phyloP scores from a whole-genome alignment of 129 eudicot genomes.

The Dittrichia graveolens region DNA sequence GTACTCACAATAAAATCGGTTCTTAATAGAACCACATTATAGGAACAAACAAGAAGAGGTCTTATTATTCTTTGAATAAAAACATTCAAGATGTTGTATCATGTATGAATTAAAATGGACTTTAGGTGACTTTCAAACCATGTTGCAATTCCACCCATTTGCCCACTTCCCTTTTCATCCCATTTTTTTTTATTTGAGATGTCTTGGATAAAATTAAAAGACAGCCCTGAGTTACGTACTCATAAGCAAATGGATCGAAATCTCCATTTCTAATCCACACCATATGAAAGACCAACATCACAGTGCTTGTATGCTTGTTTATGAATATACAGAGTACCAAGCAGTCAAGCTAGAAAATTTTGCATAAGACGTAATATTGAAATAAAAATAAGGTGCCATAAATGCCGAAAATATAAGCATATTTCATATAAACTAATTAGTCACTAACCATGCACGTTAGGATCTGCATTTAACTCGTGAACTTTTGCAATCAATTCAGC shows the following conservation, averaged over 20 bases:
- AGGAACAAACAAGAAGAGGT: no score
- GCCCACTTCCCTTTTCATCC: neutral
- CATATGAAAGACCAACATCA: neutral
- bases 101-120: neutral
- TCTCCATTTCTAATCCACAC: neutral
- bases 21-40: no score
- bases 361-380: neutral
- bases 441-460: slow-evolving; percentile 82
- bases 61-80: neutral
- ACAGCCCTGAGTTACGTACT: no score
- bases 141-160: neutral
- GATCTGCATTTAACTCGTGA: slow-evolving; percentile 78
- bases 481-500: slow-evolving; percentile 76
- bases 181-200: no score
- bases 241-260: neutral
- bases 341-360: neutral
- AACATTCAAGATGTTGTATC: neutral
- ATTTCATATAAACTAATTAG: neutral
- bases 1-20: no score
- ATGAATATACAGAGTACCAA: neutral
- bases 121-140: neutral
- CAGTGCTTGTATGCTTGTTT: neutral
- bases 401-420: neutral
- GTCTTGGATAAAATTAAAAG: no score
- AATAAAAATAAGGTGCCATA: neutral